Percentiles rank a stretch among this genome's conserved stretches.
These are phyloP conservation scores for Fragosphaeria purpurea DNA, from an alignment of 2,329 filamentous ascomycete genomes.

Conservation along the genomic window DNA sequence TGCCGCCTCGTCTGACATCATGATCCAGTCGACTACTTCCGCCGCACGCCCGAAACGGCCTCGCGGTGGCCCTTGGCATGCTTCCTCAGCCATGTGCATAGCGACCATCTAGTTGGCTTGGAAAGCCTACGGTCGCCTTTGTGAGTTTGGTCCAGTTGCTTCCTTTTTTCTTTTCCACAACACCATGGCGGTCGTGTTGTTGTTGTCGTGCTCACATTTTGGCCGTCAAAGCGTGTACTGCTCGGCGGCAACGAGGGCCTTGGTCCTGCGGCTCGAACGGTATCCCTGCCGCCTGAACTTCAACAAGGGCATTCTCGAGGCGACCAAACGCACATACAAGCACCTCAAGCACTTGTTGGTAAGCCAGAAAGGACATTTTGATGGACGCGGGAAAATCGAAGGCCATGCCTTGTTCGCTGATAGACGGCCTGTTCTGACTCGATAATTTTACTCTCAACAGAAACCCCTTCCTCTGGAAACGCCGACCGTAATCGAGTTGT, in stretches of 20 bases:
- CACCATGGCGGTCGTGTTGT: background rate
- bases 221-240: constrained; percentile 58
- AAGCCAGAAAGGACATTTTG: constrained; percentile 25
- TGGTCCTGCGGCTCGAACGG: constrained; percentile 71
- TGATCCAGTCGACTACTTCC: constrained; percentile 70
- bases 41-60: constrained; percentile 34
- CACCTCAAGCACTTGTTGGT: constrained; percentile 59
- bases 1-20: background rate
- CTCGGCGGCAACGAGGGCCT: constrained; percentile 70
- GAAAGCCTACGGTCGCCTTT: constrained; percentile 70
- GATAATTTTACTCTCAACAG: constrained; percentile 22
- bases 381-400: background rate
- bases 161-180: too few relatives aligned
- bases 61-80: constrained; percentile 61
- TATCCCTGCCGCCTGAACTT: constrained; percentile 75
- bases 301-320: constrained; percentile 65
- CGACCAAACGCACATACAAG: constrained; percentile 62
- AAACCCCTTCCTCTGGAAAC: constrained; percentile 76
- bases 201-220: background rate
- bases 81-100: constrained; percentile 89
- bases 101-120: constrained; percentile 75
- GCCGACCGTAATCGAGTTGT: constrained; percentile 65
- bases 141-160: constrained; percentile 23
- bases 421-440: too few relatives aligned
- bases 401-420: too few relatives aligned